Evolutionary conservation across 2,329 filamentous ascomycete genomes (phyloP).

Genomic region (Tolypocladium cylindrosporum): DNA sequence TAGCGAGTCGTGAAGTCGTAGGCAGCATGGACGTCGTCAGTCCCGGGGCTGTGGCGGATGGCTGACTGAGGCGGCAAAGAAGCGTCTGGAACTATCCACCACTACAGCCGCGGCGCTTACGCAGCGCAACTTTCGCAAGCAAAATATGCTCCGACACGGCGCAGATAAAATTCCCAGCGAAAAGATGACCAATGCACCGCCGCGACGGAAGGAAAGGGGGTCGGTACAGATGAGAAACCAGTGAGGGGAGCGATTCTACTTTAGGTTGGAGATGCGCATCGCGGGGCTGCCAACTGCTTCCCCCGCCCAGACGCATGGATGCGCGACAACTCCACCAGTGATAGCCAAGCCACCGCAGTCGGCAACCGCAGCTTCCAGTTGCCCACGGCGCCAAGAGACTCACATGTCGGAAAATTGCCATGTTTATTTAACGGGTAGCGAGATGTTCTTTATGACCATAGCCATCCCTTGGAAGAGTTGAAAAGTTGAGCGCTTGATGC

Average conservation of each 20-base stretch:
- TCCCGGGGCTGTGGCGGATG: slow-evolving; percentile 1
- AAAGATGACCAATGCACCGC: not conserved
- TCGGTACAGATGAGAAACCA: not conserved
- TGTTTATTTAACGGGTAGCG: not conserved
- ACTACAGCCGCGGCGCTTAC: not conserved
- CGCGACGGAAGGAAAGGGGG: not conserved
- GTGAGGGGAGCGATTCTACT: not conserved
- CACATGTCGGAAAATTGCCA: not conserved
- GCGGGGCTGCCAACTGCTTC: not conserved
- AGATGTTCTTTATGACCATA: not conserved
- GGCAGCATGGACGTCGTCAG: slow-evolving; percentile 19
- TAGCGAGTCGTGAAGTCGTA: slow-evolving; percentile 4
- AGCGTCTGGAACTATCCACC: slow-evolving; percentile 22
- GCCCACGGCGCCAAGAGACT: not conserved
- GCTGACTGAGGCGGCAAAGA: slow-evolving; percentile 10
- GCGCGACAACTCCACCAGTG: not conserved
- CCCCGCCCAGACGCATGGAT: not conserved
- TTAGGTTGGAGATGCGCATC: not conserved
- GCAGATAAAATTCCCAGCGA: not conserved
- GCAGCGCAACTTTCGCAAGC: not conserved
- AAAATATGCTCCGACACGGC: not conserved
- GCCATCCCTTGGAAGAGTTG: not conserved
- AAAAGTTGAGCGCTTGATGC: not conserved
- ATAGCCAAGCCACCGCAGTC: not conserved
- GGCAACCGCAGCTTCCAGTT: too few species aligned